Evolutionary conservation across 345 rosid species (phyloP), one percentile per base, ranked within the genome.

Genomic region (Boechera stricta): DNA sequence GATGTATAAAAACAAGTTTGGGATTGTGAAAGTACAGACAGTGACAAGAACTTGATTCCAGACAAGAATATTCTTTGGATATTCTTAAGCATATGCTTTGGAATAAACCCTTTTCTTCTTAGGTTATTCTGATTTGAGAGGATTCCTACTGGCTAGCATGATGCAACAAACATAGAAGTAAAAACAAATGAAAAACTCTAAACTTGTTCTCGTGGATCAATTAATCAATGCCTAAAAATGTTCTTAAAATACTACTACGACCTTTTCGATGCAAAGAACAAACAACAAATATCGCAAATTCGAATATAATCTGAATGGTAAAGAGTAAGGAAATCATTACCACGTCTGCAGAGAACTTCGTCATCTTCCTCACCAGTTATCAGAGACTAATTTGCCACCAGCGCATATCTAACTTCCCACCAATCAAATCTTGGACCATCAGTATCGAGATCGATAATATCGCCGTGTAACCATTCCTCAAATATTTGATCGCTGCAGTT

Each of bases 401-500:
- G 96, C 21, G 93, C 73, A 89, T 78, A 61, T 82, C 87, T 26
- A 93, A 60, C 77, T 77, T 91, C 79, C 98, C 98, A 45, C 97
- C 97, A 79, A 88, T 79, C 70, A 52, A 89, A 93, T 2, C 76
- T 70, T 6, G 97, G 96, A 72, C 94, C 93, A n/a, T 35, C 54
- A 31, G 72, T 79, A 68, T 44, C 48, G 13, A 13, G 48, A 44
- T 44, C 48, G 48, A 13, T 44, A 4, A 44, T 4, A 7, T 44
- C 92, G 18, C 88, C 90, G 70, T 74, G 88, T 77, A 91, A 63
- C 52, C 92, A 80, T 79, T 89, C 93, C 78, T 91, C 97, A 65
- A 91, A 91, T 83, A 94, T 88, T 80, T 84, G 87, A 71, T 91
- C 97, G 64, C 94, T 93, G 52, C 97, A 91, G 55, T 91, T 93